These are phyloP conservation scores for Sporobolus alterniflorus DNA, from an alignment of 202 grass and related monocot species.

Conservation along the genomic window DNA sequence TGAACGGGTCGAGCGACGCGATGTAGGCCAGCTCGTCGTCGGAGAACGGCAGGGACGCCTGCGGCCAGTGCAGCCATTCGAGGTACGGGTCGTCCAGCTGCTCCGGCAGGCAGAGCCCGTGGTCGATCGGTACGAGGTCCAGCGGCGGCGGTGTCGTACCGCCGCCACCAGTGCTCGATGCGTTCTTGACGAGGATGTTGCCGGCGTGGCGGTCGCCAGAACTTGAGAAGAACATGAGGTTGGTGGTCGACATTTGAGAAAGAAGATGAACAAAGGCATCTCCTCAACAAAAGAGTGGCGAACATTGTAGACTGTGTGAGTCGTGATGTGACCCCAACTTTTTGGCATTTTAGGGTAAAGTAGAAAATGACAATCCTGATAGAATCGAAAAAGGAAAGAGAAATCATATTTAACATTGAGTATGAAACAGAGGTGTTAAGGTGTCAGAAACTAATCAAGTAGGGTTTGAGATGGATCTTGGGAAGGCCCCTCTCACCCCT, in stretches of 20 bases:
- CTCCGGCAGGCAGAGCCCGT: constrained; percentile 91
- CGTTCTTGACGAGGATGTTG: constrained; percentile 91
- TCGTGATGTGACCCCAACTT: no score
- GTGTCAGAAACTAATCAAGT: no score
- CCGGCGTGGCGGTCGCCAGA: constrained; percentile 97
- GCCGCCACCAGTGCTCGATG: no score
- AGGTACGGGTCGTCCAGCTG: constrained; percentile 86
- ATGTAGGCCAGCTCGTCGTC: constrained; percentile 57
- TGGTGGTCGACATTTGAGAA: no score
- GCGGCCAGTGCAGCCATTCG: constrained; percentile 97
- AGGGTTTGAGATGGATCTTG: neutral
- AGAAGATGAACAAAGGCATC: no score
- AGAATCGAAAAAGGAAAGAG: constrained; percentile 3
- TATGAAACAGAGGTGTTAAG: no score
- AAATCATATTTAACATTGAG: constrained; percentile 7
- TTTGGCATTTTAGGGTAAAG: no score
- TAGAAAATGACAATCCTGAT: no score
- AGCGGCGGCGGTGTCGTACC: neutral
- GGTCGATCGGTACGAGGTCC: constrained; percentile 94
- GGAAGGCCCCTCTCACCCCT: neutral
- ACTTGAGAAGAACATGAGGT: no score
- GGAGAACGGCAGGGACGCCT: constrained; percentile 69
- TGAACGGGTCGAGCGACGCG: constrained; percentile 66
- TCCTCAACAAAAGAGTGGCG: no score
- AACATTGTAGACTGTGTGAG: no score